These are phyloP conservation scores for Thoreauomyces humboldtii DNA, from an alignment of 192 early-diverging fungal species.

Conservation along the genomic window DNA sequence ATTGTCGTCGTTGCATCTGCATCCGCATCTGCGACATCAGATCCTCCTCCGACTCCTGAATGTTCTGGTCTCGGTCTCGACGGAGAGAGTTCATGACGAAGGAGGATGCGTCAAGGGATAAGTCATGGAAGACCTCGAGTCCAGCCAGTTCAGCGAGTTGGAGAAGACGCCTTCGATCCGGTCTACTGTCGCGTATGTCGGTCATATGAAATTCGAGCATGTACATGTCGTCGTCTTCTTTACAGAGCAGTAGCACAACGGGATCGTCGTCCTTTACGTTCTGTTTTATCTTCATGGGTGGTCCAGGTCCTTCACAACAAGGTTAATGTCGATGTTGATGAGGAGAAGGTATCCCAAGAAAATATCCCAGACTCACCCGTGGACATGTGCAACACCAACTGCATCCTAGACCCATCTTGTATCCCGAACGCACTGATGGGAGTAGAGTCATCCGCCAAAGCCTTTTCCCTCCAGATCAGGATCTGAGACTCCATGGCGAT, in stretches of 20 bases:
- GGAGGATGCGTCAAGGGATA: slow-evolving; percentile 1
- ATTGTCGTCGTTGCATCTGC: too few species aligned
- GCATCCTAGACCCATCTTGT: slow-evolving; percentile 37
- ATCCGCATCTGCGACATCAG: too few species aligned
- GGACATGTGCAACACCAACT: slow-evolving; percentile 51
- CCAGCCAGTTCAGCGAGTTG: slow-evolving; percentile 27
- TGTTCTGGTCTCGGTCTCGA: not conserved
- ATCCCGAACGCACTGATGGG: slow-evolving; percentile 37
- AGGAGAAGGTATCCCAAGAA: too few species aligned
- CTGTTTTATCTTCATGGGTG: slow-evolving; percentile 41
- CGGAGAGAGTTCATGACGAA: slow-evolving; percentile 5
- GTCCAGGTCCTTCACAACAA: slow-evolving; percentile 54
- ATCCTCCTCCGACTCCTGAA: slow-evolving; percentile 4
- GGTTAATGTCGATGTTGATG: too few species aligned
- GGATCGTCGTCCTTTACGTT: slow-evolving; percentile 40
- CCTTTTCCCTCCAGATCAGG: slow-evolving; percentile 47
- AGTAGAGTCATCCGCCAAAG: slow-evolving; percentile 31
- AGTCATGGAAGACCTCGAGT: slow-evolving; percentile 17
- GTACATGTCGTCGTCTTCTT: slow-evolving; percentile 55
- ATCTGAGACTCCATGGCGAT: slow-evolving; percentile 44
- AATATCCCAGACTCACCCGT: slow-evolving; percentile 33
- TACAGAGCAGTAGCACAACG: slow-evolving; percentile 52
- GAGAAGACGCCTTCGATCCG: slow-evolving; percentile 9
- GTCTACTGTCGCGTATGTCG: slow-evolving; percentile 19
- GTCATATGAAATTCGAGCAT: slow-evolving; percentile 55